A percentile compares a stretch with the other conserved stretches of the same genome.
Evolutionary conservation across 768 basidiomycete genomes (phyloP).

Genomic region (Daedaleopsis sinensis): DNA sequence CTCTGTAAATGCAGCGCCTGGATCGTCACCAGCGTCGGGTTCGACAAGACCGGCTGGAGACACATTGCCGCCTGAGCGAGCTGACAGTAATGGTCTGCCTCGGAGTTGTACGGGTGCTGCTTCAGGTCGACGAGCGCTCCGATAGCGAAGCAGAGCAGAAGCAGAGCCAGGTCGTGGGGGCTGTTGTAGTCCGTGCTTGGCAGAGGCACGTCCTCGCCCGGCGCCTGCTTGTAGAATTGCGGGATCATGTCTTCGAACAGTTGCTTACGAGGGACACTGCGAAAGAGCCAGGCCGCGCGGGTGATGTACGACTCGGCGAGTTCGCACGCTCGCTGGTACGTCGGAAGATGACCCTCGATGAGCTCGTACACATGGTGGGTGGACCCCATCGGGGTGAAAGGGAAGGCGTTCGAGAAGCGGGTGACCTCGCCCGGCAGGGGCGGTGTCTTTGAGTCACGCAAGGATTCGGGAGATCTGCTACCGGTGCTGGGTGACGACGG

Average conservation of each 20-base stretch:
- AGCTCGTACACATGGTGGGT: constrained; percentile 48
- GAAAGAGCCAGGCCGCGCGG: constrained; percentile 56
- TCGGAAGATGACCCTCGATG: constrained; percentile 57
- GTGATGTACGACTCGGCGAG: constrained; percentile 49
- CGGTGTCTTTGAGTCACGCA: constrained; percentile 32
- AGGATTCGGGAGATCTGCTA: constrained; percentile 31
- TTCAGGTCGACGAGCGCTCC: constrained; percentile 34
- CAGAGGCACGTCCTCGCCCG: constrained; percentile 24
- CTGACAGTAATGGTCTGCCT: constrained; percentile 63
- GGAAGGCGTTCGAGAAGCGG: constrained; percentile 63
- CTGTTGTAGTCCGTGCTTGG: constrained; percentile 38
- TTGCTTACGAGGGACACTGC: constrained; percentile 48
- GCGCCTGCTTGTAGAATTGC: constrained; percentile 50
- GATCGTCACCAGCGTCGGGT: constrained; percentile 70
- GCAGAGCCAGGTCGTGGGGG: constrained; percentile 36
- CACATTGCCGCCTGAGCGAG: constrained; percentile 66
- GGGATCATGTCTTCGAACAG: constrained; percentile 67
- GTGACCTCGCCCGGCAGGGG: constrained; percentile 36
- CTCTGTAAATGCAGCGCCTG: constrained; percentile 71
- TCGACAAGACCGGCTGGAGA: constrained; percentile 69
- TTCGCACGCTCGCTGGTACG: constrained; percentile 49
- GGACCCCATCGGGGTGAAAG: constrained; percentile 62
- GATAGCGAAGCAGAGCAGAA: constrained; percentile 35
- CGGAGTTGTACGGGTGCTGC: constrained; percentile 35
- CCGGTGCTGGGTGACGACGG: constrained; percentile 22